Base-by-base conservation (phyloP, 345 rosid genomes). In the Hibiscus mutabilis region DNA sequence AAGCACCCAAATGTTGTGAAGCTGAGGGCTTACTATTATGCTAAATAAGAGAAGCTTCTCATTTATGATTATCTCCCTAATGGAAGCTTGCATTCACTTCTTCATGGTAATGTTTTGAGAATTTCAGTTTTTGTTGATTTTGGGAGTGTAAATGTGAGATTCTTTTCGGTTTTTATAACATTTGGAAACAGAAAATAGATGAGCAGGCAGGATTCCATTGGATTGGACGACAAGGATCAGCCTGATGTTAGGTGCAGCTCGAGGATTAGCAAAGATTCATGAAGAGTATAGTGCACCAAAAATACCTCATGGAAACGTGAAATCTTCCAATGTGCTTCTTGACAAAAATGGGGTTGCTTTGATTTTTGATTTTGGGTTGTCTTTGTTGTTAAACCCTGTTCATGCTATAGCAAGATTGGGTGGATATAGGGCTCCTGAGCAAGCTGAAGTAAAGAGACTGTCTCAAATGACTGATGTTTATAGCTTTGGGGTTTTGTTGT, bases 201-300 rank as follows among this genome's bases (percentile, higher is more conserved):
- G 97, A 1, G 93, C 96, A 0, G 97, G 98, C 14, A 75, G 98
- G 72, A 94, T 91, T 75, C 98, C 98, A 1, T 75, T 94, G 78
- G 98, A 94, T 77, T 94, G 98, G 98, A 94, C 98, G 0, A 94
- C 98, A 9, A 87, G 98, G 81, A 91, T 94, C 73, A 83, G 98
- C 77, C 62, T 94, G 80, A 87, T 89, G 25, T 60, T 94, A 55
- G 98, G 96, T 58, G 96, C 98, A 3, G 96, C 97, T 21, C 76
- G 97, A 71, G 98, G 98, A 0, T 80, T 94, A 27, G 91, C 97
- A 0, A 83, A 84, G 81, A 85, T 94, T 49, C 98, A 94, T 60
- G 89, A 88, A 25, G 92, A 89, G 63, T 86, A 87, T 35, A 61
- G 82, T 67, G 74, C 83, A 9, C 71, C 95, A 0, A 90, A 84